A percentile compares a stretch with the other conserved stretches of the same genome.
Conservation (phyloP, 768 basidiomycete species). For the Hericium alpestre region DNA sequence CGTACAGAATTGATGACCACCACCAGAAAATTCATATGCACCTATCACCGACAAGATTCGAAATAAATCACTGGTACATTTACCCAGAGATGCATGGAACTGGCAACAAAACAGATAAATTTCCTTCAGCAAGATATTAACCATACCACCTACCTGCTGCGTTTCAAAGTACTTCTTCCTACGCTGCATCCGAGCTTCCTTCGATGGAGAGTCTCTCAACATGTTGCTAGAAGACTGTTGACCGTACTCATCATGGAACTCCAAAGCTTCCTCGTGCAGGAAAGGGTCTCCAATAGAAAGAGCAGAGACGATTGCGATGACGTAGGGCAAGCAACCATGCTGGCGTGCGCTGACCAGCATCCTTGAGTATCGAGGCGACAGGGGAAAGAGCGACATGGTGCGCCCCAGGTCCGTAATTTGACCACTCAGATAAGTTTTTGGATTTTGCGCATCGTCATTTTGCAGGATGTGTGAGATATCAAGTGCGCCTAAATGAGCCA, state of each 20-base stretch:
- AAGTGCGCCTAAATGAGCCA: constrained; percentile 79
- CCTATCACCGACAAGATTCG: constrained; percentile 88
- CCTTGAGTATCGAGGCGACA: constrained; percentile 89
- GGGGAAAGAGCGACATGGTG: constrained; percentile 87
- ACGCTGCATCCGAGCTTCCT: constrained; percentile 46
- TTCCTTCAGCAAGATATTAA: not conserved
- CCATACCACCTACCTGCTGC: constrained; percentile 48
- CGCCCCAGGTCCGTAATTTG: constrained; percentile 85
- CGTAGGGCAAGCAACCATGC: constrained; percentile 85
- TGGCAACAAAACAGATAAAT: constrained; percentile 20
- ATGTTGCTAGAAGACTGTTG: constrained; percentile 34
- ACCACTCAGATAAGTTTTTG: constrained; percentile 30
- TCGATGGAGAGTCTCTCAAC: constrained; percentile 32
- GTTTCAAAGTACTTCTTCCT: constrained; percentile 76
- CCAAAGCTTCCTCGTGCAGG: constrained; percentile 66
- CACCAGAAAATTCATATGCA: constrained; percentile 88
- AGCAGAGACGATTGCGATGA: constrained; percentile 83
- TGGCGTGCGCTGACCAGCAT: constrained; percentile 85
- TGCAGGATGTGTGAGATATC: constrained; percentile 20
- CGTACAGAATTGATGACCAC: constrained; percentile 67
- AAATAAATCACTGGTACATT: constrained; percentile 75
- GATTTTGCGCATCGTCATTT: not conserved
- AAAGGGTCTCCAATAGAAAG: constrained; percentile 95
- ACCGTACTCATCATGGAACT: constrained; percentile 29
- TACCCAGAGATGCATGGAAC: constrained; percentile 74